Evolutionary conservation across 257 asterid genomes (phyloP), one percentile per base, ranked within the genome.

Genomic region (Capsicum rhomboideum): DNA sequence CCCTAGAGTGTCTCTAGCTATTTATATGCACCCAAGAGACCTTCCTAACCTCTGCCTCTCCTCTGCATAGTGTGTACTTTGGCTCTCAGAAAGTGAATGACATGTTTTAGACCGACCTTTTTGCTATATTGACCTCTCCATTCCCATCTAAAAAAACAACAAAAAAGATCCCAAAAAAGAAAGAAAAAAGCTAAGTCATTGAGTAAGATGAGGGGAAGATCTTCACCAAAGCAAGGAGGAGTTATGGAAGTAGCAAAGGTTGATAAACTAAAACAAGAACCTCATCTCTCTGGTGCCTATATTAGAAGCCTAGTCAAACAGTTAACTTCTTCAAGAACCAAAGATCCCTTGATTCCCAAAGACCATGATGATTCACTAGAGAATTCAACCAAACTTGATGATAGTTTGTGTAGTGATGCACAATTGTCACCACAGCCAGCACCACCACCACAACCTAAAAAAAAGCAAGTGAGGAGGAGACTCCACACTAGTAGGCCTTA

Each of bases 401-500:
- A 87, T 71, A 89, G 86, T 58, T 72, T 77, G 59, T 46, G 44
- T 56, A 53, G 89, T 61, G 93, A 90, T 74, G 42, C 63, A 6
- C 68, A 82, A 14, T 84, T 46, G 16, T 42, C 85, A n/a, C 86
- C 82, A 74, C 86, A 85, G 12, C 50, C 82, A 6, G 82, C 69
- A 16, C 84, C 53, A 31, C 88, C 83, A 34, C 93, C 81, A 18
- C 95, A 84, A 78, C 92, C 87, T 78, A 94, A 92, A 56, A 96
- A 75, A 44, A 75, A 96, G 82, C 97, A 94, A 89, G 98, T 90
- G 17, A 84, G 99, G 86, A 88, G 98, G 84, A 91, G 99, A 83
- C 97, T 94, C 44, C 99, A 94, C 85, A 92, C 99, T 52, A 92
- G 93, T 86, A 90, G 97, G 87, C 99, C 99, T 90, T 96, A 94